phyloP scores from a whole-genome alignment of 1,139 yeast species.

The Torulaspora globosa region DNA sequence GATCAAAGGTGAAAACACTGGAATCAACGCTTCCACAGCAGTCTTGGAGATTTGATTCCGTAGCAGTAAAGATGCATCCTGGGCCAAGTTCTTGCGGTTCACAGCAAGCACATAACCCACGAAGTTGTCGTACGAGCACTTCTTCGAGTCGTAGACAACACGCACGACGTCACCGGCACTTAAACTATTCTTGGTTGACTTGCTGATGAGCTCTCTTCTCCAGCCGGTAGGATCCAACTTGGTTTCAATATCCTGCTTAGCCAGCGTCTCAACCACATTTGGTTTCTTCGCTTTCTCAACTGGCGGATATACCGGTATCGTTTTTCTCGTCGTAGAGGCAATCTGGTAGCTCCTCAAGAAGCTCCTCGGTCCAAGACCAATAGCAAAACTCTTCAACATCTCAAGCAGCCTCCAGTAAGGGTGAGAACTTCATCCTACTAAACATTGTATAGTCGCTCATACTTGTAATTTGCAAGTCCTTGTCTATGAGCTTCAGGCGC shows the following conservation, averaged over 20 bases:
- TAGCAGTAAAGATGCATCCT: constrained; percentile 64
- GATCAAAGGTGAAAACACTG: constrained; percentile 72
- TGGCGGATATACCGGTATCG: constrained; percentile 38
- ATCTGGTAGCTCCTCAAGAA: constrained; percentile 22
- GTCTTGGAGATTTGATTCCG: constrained; percentile 75
- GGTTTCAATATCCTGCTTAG: constrained; percentile 31
- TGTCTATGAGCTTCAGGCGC: neutral
- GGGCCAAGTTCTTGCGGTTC: constrained; percentile 50
- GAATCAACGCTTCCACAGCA: constrained; percentile 78
- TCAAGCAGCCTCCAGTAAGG: neutral
- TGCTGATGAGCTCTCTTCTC: constrained; percentile 60
- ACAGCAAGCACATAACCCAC: constrained; percentile 75
- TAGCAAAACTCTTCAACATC: constrained; percentile 7
- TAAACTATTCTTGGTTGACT: constrained; percentile 47
- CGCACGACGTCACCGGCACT: constrained; percentile 80
- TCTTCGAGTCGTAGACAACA: constrained; percentile 65
- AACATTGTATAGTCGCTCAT: neutral
- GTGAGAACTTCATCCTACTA: neutral
- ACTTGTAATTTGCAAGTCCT: neutral
- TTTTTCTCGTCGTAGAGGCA: constrained; percentile 28
- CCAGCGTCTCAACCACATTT: constrained; percentile 17
- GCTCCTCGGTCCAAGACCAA: constrained; percentile 1
- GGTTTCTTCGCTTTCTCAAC: constrained; percentile 20
- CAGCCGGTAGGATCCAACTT: constrained; percentile 70
- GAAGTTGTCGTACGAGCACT: constrained; percentile 50